Evolutionary conservation across 169 alveolate species (phyloP).

Genomic region (Plasmodium knowlesi): DNA sequence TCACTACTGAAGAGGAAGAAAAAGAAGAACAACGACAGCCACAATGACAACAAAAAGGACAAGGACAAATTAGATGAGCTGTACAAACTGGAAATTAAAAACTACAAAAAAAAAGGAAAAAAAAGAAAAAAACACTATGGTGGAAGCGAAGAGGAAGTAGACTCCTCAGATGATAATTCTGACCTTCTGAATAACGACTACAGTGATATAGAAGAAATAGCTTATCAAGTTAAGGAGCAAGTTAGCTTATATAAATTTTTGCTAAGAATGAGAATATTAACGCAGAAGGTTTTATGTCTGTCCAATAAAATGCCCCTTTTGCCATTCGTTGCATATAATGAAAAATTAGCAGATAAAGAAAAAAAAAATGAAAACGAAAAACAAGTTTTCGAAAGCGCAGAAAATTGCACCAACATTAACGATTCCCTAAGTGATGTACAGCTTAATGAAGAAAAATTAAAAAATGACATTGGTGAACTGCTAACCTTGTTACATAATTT

Average conservation of each 20-base stretch:
- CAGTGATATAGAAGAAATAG: conserved; percentile 62
- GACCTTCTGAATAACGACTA: conserved; percentile 50
- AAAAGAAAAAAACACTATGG: background rate
- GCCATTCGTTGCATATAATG: conserved; percentile 39
- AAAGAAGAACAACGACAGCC: background rate
- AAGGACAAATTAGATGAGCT: conserved; percentile 65
- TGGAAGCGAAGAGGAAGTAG: background rate
- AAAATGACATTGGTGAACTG: conserved; percentile 20
- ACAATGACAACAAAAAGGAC: background rate
- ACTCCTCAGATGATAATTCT: background rate
- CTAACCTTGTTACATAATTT: conserved; percentile 30
- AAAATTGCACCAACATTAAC: conserved; percentile 4
- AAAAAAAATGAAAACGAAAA: background rate
- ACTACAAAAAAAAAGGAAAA: conserved; percentile 27
- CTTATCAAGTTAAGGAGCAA: conserved; percentile 48
- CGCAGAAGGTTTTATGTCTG: conserved; percentile 34
- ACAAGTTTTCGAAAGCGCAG: background rate
- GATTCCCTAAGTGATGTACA: conserved; percentile 13
- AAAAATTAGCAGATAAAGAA: conserved; percentile 6
- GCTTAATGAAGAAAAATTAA: conserved; percentile 38
- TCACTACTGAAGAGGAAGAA: conserved; percentile 6
- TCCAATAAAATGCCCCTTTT: conserved; percentile 53
- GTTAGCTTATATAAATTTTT: conserved; percentile 40
- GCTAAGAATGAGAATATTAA: conserved; percentile 66
- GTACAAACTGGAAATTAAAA: conserved; percentile 61